phyloP scores from a whole-genome alignment of 306 rosid genomes.

The Abrus precatorius region DNA sequence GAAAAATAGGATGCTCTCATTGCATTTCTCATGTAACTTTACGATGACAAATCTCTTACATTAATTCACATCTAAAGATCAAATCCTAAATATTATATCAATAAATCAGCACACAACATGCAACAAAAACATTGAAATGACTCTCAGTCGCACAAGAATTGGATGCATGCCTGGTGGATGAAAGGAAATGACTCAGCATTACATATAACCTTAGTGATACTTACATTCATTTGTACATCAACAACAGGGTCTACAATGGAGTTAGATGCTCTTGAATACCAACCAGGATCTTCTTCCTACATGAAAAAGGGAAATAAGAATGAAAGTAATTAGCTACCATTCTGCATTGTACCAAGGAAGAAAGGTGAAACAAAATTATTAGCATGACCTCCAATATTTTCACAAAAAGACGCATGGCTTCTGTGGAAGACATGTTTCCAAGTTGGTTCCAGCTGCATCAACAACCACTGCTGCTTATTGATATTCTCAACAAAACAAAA shows the following conservation, averaged over 20 bases:
- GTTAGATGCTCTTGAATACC: conserved; percentile 93
- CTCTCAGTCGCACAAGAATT: conserved; percentile 13
- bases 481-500: conserved; percentile 35
- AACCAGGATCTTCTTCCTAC: conserved; percentile 94
- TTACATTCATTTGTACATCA: conserved; percentile 85
- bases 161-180: conserved; percentile 17
- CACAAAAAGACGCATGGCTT: conserved; percentile 97
- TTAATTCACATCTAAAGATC: conserved; percentile 31
- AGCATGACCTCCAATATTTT: conserved; percentile 87
- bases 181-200: conserved; percentile 16
- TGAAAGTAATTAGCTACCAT: conserved; percentile 44
- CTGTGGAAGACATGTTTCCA: conserved; percentile 79
- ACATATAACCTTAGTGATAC: conserved; percentile 43
- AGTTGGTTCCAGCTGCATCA: conserved; percentile 94
- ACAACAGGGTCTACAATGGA: conserved; percentile 76
- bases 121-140: background rate
- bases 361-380: conserved; percentile 17
- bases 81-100: conserved; percentile 22
- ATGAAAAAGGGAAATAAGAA: conserved; percentile 28
- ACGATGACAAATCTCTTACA: conserved; percentile 17
- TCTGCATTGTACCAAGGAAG: conserved; percentile 21
- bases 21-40: conserved; percentile 15
- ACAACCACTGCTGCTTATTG: conserved; percentile 37
- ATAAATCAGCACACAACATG: conserved; percentile 14
- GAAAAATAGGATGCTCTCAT: conserved; percentile 29